Evolutionary conservation across 768 basidiomycete genomes (phyloP).

Genomic region (Kwoniella newhampshirensis): DNA sequence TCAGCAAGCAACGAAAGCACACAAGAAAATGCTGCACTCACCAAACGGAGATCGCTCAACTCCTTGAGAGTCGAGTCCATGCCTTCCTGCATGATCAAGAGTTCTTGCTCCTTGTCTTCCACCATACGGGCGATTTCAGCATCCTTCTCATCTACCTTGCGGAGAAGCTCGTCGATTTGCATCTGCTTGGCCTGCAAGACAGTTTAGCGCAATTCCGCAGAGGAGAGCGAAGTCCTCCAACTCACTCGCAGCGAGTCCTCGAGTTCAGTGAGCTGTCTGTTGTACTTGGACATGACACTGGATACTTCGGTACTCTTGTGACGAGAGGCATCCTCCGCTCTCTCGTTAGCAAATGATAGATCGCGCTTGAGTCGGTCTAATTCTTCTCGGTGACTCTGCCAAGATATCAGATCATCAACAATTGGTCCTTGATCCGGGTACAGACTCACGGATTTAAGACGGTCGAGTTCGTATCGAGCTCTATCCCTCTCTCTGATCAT

Average conservation of each 20-base stretch:
- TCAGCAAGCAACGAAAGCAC: background rate
- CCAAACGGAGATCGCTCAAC: slow-evolving; percentile 81
- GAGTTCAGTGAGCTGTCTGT: slow-evolving; percentile 91
- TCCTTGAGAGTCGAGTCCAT: slow-evolving; percentile 90
- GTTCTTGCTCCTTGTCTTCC: slow-evolving; percentile 97
- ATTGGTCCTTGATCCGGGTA: background rate
- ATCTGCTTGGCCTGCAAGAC: slow-evolving; percentile 82
- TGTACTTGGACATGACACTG: slow-evolving; percentile 82
- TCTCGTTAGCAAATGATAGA: slow-evolving; percentile 90
- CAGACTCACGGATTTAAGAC: slow-evolving; percentile 69
- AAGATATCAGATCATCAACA: background rate
- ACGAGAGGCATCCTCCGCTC: slow-evolving; percentile 89
- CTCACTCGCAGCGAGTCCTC: slow-evolving; percentile 88
- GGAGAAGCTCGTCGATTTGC: slow-evolving; percentile 88
- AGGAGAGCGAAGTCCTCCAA: background rate
- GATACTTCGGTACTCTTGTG: slow-evolving; percentile 93
- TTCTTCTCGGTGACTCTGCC: slow-evolving; percentile 85
- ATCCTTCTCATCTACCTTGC: slow-evolving; percentile 71
- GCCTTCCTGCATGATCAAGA: slow-evolving; percentile 89
- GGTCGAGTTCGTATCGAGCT: slow-evolving; percentile 90
- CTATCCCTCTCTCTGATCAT: slow-evolving; percentile 98
- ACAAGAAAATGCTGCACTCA: slow-evolving; percentile 48
- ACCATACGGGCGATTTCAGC: slow-evolving; percentile 75
- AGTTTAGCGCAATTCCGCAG: too few relatives aligned
- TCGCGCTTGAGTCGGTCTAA: slow-evolving; percentile 88